Evolutionary conservation across 1,284 basidiomycete species (phyloP).

Genomic region (Moesziomyces globuligerus): DNA sequence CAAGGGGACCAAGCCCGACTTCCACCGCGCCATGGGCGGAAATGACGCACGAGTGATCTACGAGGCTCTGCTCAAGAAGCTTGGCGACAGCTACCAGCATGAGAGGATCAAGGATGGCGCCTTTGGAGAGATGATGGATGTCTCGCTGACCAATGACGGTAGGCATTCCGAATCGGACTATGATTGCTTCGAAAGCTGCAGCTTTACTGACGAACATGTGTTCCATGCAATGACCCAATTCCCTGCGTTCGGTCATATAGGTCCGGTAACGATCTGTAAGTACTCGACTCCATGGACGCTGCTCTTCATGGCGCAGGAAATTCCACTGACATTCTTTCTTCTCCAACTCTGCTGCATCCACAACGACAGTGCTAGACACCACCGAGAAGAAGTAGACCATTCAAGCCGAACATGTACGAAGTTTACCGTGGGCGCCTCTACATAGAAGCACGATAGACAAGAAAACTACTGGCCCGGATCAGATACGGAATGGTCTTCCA

Average conservation of each 20-base stretch:
- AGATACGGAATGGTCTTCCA: too few species aligned
- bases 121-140: slow-evolving; percentile 67
- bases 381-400: slow-evolving; percentile 54
- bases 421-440: too few species aligned
- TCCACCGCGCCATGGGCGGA: slow-evolving; percentile 60
- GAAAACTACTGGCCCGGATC: too few species aligned
- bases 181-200: not conserved
- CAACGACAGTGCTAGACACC: slow-evolving; percentile 47
- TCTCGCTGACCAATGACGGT: slow-evolving; percentile 61
- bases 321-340: not conserved
- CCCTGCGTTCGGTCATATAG: slow-evolving; percentile 1
- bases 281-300: not conserved
- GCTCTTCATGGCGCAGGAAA: not conserved
- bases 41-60: slow-evolving; percentile 50
- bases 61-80: slow-evolving; percentile 47
- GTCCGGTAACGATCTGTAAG: slow-evolving; percentile 54
- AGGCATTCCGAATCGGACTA: not conserved
- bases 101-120: slow-evolving; percentile 59
- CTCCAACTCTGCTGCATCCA: not conserved
- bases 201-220: not conserved
- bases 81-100: slow-evolving; percentile 42
- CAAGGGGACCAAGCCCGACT: slow-evolving; percentile 66
- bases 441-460: too few species aligned
- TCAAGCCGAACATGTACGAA: too few species aligned
- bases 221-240: not conserved